A percentile compares a stretch with the other conserved stretches of the same genome.
These are phyloP conservation scores for Salix dunnii DNA, from an alignment of 345 rosid genomes.

Conservation along the genomic window DNA sequence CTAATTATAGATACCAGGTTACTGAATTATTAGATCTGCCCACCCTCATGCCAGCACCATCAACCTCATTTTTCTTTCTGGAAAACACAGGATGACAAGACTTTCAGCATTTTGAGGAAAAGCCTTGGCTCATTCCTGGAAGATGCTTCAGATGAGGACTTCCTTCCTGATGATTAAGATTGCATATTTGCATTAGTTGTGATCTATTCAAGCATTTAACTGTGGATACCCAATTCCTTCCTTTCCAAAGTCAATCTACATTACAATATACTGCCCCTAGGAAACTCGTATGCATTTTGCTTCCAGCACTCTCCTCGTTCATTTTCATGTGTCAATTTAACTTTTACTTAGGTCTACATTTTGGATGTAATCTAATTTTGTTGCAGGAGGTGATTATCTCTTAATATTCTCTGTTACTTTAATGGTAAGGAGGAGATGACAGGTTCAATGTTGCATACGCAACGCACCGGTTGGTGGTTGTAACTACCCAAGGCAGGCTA, in stretches of 20 bases:
- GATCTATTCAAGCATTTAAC: background rate
- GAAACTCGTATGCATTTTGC: background rate
- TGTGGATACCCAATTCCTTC: background rate
- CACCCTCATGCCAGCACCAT: background rate
- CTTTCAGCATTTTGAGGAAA: conserved; percentile 74
- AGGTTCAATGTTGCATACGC: background rate
- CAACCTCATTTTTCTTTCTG: background rate
- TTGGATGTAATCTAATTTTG: background rate
- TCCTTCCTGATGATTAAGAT: conserved; percentile 54
- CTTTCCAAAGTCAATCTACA: background rate
- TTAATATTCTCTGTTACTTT: background rate
- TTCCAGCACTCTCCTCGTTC: too few species aligned
- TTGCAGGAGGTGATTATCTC: background rate
- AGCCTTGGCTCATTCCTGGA: conserved; percentile 65
- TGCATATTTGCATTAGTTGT: background rate
- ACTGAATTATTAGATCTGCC: background rate
- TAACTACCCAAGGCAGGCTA: background rate
- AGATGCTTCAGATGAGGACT: conserved; percentile 67
- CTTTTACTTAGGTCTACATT: background rate
- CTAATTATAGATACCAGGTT: background rate
- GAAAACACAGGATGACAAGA: conserved; percentile 56
- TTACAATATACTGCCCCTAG: background rate
- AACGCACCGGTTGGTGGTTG: background rate
- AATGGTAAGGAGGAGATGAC: background rate
- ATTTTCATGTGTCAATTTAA: background rate